Conservation (phyloP, 1,284 basidiomycete genomes). For the Rhodotorula sp. region DNA sequence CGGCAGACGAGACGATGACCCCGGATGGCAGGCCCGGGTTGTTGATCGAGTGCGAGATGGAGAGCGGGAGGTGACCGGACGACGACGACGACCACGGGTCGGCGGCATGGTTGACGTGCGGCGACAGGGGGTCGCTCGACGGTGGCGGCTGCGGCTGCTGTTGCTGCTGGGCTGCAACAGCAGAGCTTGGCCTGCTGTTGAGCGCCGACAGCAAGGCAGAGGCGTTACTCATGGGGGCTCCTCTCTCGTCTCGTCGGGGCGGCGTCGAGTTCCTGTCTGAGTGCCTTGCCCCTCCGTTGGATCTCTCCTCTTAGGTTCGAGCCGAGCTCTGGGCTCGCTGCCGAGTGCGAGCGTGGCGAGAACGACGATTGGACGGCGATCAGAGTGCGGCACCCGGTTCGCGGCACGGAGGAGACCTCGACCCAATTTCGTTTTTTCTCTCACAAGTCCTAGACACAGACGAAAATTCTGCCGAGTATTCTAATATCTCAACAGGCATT, state of each 20-base stretch:
- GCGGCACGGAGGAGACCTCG: no score
- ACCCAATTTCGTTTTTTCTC: no score
- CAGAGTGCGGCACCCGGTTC: no score
- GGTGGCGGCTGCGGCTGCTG: not conserved
- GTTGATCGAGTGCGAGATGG: constrained; percentile 48
- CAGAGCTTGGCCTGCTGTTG: constrained; percentile 2
- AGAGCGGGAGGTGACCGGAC: constrained; percentile 46
- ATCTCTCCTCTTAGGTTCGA: not conserved
- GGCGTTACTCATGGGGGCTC: constrained; percentile 23
- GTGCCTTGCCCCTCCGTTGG: not conserved
- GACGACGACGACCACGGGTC: constrained; percentile 22
- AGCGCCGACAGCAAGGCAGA: constrained; percentile 16
- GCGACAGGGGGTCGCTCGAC: constrained; percentile 3
- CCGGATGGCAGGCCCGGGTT: constrained; percentile 50
- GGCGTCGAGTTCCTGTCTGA: not conserved
- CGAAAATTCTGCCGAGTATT: no score
- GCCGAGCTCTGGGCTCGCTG: no score
- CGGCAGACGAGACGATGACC: constrained; percentile 36
- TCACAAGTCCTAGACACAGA: no score
- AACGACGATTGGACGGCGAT: no score
- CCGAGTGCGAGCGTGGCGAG: no score
- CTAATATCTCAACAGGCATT: no score
- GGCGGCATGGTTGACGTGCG: constrained; percentile 6
- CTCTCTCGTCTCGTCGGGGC: not conserved
- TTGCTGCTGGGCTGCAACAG: not conserved